phyloP scores from a whole-genome alignment of 306 rosid genomes.

The Lotus japonicus region DNA sequence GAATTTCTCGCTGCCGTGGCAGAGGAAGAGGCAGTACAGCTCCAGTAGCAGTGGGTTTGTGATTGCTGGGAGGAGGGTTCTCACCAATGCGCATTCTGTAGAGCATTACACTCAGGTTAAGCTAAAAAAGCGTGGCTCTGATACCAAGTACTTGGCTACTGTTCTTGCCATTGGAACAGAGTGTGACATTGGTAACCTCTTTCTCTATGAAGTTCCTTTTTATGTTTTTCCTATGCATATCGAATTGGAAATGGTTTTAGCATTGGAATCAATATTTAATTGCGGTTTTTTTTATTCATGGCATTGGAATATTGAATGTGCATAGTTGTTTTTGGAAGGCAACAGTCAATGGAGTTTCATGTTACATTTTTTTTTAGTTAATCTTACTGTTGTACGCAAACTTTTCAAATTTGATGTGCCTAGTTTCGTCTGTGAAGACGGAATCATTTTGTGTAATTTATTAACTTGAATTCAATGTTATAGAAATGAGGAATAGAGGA shows the following conservation, averaged over 20 bases:
- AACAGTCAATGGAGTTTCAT: neutral
- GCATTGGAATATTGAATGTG: neutral
- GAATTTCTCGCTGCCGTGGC: conserved; percentile 96
- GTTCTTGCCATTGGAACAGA: conserved; percentile 98
- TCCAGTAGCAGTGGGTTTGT: conserved; percentile 94
- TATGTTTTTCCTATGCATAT: neutral
- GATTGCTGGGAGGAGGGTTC: conserved; percentile 71
- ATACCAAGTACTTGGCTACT: conserved; percentile 86
- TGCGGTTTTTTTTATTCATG: neutral
- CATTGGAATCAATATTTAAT: neutral
- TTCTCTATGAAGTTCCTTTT: neutral
- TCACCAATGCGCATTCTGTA: conserved; percentile 92
- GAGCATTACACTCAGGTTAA: conserved; percentile 92
- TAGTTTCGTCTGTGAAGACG: neutral
- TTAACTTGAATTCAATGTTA: neutral
- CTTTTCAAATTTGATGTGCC: neutral
- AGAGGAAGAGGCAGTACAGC: conserved; percentile 86
- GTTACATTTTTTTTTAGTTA: neutral
- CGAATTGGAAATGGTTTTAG: neutral
- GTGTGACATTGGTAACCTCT: conserved; percentile 60
- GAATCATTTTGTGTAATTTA: neutral
- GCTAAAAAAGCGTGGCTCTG: conserved; percentile 96
- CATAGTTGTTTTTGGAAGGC: neutral
- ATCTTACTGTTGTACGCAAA: neutral
- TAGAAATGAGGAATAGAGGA: neutral